Base-by-base conservation (phyloP, 202 grass and related monocot genomes). In the Carex arenaria region DNA sequence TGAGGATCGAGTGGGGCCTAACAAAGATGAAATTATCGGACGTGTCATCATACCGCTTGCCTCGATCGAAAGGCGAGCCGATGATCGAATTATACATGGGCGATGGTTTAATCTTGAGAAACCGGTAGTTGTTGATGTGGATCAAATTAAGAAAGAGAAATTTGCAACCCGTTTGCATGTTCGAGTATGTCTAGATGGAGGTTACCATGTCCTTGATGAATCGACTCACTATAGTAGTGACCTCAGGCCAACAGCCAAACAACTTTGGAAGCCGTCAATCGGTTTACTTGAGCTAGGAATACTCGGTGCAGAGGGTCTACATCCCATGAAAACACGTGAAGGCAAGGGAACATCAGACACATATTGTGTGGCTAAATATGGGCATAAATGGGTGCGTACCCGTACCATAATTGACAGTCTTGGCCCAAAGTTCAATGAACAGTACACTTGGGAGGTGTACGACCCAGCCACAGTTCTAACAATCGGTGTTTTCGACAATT, bases 391-490 rank as follows among this genome's bases (percentile, higher is more conserved):
- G 96, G 87, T 99, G 8, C 85, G 96, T 0, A 92, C 93, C 74
- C 96, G 96, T 34, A 99, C 93, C 68, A 90, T 99, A 76, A 89
- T 99, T 66, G 87, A 88, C 79, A 94, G 90, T 32, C 85, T 92
- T 71, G 87, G 72, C 69, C 96, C 96, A 13, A 99, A 79, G 40
- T 99, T 89, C 87, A 99, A 99, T 53, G 96, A 99, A 59, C 96
- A 95, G 34, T 99, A 99, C 61, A 99, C 93, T 49, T 99, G 96
- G 96, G 96, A 99, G 78, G 93, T 99, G 38, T 95, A 89, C 85
- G 96, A 99, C 89, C 96, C 96, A 2, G 85, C 89, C 64, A 99
- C 96, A 30, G 89, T 94, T 26, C 73, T 99, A 53, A 99, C 93
- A 10, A 40, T 99, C 72, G 96, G 93, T 85, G 96, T 91, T 78